These are phyloP conservation scores for Chlamydomonas sp. DNA, from an alignment of 139 green algal species.

Conservation along the genomic window DNA sequence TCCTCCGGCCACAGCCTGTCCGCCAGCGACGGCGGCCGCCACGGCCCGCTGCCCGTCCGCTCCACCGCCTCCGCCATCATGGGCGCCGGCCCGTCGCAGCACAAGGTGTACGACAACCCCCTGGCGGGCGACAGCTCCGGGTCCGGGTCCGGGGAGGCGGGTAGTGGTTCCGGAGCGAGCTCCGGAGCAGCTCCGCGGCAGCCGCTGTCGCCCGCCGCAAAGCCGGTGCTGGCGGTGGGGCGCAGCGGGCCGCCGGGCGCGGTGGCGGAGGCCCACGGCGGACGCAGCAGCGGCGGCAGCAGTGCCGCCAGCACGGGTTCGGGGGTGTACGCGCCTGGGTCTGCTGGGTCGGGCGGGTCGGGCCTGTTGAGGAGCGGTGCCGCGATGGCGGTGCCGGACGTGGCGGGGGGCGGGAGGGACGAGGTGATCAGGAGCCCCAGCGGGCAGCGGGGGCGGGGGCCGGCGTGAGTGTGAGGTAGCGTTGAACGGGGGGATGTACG, in stretches of 20 bases:
- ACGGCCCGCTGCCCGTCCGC: background rate
- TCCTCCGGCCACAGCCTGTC: no score
- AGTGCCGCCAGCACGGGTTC: no score
- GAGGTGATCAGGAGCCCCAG: background rate
- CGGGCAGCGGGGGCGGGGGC: background rate
- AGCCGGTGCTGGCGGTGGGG: no score
- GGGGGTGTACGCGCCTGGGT: background rate
- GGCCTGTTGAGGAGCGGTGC: no score
- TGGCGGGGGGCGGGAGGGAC: background rate
- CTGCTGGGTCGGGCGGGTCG: background rate
- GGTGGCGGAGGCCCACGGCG: no score
- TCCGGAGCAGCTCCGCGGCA: background rate
- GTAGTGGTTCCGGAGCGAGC: background rate
- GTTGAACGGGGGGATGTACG: no score
- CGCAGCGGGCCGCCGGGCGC: no score
- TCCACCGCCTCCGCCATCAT: background rate
- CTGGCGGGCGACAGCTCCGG: background rate
- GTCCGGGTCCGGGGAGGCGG: background rate
- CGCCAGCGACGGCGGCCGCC: background rate
- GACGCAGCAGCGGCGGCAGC: no score
- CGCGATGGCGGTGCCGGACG: background rate
- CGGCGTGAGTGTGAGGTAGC: no score
- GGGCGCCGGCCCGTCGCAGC: background rate
- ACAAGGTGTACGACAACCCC: slow-evolving; percentile 15
- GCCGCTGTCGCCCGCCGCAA: no score